Evolutionary conservation across 345 rosid genomes (phyloP).

Genomic region (Euphorbia tirucalli): DNA sequence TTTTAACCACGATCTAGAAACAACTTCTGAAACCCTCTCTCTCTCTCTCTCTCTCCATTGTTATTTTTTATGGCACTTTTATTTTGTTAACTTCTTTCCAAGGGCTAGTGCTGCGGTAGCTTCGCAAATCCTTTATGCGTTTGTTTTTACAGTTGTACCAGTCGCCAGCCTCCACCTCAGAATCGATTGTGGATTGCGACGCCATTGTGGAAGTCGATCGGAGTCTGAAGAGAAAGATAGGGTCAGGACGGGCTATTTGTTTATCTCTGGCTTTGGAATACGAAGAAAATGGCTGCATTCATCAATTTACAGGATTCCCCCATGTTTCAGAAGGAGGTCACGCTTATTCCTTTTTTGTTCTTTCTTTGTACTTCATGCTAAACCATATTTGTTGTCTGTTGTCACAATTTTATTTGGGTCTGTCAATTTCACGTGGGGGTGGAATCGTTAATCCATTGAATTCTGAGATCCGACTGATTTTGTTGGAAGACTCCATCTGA

Average conservation of each 20-base stretch:
- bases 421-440: not conserved
- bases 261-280: not conserved
- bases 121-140: not conserved
- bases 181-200: not conserved
- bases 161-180: not conserved
- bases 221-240: not conserved
- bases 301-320: constrained; percentile 21
- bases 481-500: too few relatives aligned
- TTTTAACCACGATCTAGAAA: too few relatives aligned
- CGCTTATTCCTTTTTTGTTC: not conserved
- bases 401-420: not conserved
- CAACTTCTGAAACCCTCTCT: too few relatives aligned
- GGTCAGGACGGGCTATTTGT: not conserved
- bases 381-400: not conserved
- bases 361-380: not conserved
- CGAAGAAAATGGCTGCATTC: constrained; percentile 7
- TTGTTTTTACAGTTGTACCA: not conserved
- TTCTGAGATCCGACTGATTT: not conserved
- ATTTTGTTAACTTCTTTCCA: too few relatives aligned
- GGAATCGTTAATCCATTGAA: not conserved
- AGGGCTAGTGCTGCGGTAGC: not conserved
- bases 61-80: too few relatives aligned
- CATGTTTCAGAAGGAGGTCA: constrained; percentile 19
- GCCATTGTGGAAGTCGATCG: not conserved
- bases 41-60: too few relatives aligned